Base-by-base conservation (phyloP, 208 protist species). In the Eutreptiella sp. region DNA sequence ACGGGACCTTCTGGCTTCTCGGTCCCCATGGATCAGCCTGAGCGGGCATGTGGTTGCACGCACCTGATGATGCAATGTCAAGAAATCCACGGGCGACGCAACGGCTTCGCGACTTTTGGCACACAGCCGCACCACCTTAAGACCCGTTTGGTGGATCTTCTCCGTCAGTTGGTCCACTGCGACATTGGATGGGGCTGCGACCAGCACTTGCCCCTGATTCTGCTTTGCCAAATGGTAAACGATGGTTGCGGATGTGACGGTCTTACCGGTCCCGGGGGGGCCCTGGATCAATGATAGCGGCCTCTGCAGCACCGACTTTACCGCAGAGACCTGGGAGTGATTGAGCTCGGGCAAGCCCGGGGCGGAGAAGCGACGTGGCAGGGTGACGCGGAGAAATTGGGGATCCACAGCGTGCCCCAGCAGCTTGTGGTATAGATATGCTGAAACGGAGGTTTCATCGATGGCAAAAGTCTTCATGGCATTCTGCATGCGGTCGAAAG, bases 221-320 rank as follows among this genome's bases (percentile, higher is more conserved):
- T 74, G 26, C 19, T 83, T 26, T 3, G 77, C 63, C 5, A 98
- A 50, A 46, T 97, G 86, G 48, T 95, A 94, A 3, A 98, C 87
- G 46, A 98, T 84, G 11, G 89, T 83, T 0, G 93, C 93, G 4
- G 80, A 89, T 2, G 92, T 97, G 5, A 94, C 81, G 2, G 96
- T 99, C 64, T 98, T 98, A 21, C 94, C 94, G 4, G 95, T 99
- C n/a, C 96, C 96, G 19, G 92, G 94, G 41, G 94, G 93, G 46
- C 93, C 92, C 67, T 93, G 88, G 48, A 95, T 94, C 3, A 96
- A 53, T 41, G 65, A 65, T 26, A 92, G 67, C 23, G 91, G 84
- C 41, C 72, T 69, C 64, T 85, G 74, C 5, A 97, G 65, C 0
- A 90, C 87, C 1, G 45, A 63, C 38, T 80, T 80, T 0, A 96